Base-by-base conservation (phyloP, 495 filamentous ascomycete species). In the Neurospora tetraspora region DNA sequence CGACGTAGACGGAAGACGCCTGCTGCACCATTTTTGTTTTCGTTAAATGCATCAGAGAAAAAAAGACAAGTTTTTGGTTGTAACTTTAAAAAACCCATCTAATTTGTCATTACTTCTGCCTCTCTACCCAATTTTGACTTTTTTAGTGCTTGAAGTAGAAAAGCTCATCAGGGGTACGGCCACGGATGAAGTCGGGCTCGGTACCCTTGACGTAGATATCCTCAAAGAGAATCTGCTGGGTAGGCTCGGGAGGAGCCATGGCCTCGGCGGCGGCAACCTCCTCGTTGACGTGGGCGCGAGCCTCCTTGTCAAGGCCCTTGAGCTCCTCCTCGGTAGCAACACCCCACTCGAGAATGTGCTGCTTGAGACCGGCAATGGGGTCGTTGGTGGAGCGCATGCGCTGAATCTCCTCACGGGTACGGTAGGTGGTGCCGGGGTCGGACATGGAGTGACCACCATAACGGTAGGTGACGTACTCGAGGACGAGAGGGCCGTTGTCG, bases 371-470 rank as follows among this genome's bases (percentile, higher is more conserved):
- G 77, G 95, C 94, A 79, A 99, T 98, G 76, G 96, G 94, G 86
- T 99, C 96, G 84, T 99, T 91, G 83, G 96, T 98, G 77, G 91
- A 94, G 78, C 96, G 93, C 96, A 99, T 99, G 84, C 94, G 93
- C 86, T 97, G 95, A 81, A 99, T 97, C 85, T 99, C 96, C 85
- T 99, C 96, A 82, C 96, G 94, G 77, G 94, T 97, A 79, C 96
- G 92, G 89, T 99, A 99, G 76, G 96, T 99, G 80, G 96, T 99
- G 82, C 96, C 96, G 72, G 96, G 96, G 83, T 99, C 96, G 81
- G 93, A 97, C 96, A 99, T 99, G 81, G 93, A 96, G 90, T 99
- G 96, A 68, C 96, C 96, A 80, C 96, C 96, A 83, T 99, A 99
- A 73, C 96, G 91, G 91, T 99, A 99, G 78, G 96, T 99, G 80